Evolutionary conservation across 2,329 filamentous ascomycete species (phyloP).

Genomic region (Apiospora saccharicola): DNA sequence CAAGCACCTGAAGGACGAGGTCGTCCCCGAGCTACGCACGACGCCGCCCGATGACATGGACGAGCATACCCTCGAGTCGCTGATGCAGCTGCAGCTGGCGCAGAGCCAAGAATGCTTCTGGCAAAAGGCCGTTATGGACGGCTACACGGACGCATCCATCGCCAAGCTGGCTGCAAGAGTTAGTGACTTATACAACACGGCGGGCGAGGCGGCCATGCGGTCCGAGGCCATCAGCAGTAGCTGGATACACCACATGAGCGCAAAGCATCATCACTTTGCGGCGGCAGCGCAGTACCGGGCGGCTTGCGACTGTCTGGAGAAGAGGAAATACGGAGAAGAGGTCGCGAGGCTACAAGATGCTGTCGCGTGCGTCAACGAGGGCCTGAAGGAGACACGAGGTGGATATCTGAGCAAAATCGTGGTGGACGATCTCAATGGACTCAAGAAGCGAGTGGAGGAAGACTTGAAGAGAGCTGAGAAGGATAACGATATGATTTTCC

Average conservation of each 20-base stretch:
- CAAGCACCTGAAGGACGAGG: constrained; percentile 74
- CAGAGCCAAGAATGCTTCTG: constrained; percentile 98
- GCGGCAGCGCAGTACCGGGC: constrained; percentile 93
- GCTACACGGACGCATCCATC: constrained; percentile 90
- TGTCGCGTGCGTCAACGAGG: constrained; percentile 82
- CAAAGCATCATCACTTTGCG: constrained; percentile 97
- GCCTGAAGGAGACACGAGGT: constrained; percentile 78
- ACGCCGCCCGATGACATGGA: constrained; percentile 97
- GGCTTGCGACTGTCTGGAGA: constrained; percentile 90
- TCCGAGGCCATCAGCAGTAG: constrained; percentile 90
- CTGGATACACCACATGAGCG: constrained; percentile 98
- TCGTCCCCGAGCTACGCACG: constrained; percentile 84
- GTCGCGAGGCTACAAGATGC: constrained; percentile 86
- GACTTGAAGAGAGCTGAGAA: constrained; percentile 92
- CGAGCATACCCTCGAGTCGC: constrained; percentile 79
- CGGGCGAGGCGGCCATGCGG: constrained; percentile 85
- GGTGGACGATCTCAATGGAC: constrained; percentile 78
- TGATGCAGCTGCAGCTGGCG: constrained; percentile 84
- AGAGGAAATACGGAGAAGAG: constrained; percentile 94
- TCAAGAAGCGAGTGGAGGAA: constrained; percentile 84
- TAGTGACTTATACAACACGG: constrained; percentile 86
- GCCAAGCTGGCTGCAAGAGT: constrained; percentile 89
- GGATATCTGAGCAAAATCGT: constrained; percentile 83
- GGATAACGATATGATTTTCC: constrained; percentile 95
- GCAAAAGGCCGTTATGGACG: constrained; percentile 95